phyloP scores from a whole-genome alignment of 2,329 filamentous ascomycete genomes.

The Pseudogymnoascus pannorum region DNA sequence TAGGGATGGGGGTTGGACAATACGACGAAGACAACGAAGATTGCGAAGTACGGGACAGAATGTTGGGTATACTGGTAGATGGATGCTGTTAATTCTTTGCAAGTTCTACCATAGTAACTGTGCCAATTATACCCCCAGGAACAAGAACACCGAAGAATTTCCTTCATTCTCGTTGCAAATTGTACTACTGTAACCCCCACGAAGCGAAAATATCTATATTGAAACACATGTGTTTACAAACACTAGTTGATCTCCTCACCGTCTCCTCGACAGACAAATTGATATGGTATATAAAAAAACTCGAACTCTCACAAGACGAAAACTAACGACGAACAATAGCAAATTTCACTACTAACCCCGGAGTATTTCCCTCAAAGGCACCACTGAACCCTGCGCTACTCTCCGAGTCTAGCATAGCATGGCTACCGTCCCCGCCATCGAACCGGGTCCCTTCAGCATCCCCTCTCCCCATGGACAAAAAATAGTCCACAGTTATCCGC shows the following conservation, averaged over 20 bases:
- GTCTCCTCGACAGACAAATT: background rate
- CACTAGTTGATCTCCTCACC: background rate
- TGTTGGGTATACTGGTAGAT: no score
- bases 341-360: background rate
- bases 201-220: background rate
- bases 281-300: background rate
- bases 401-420: constrained; percentile 9
- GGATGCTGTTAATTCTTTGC: background rate
- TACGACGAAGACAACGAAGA: background rate
- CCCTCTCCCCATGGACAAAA: constrained; percentile 3
- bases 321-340: background rate
- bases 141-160: background rate
- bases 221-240: background rate
- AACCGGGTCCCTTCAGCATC: background rate
- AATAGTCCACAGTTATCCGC: constrained; percentile 4
- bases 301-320: constrained; percentile 1
- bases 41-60: background rate
- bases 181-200: background rate
- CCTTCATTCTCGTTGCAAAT: background rate
- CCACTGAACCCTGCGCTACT: constrained; percentile 2
- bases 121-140: background rate
- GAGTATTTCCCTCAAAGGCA: constrained; percentile 6
- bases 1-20: background rate
- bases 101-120: background rate
- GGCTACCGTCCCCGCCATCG: constrained; percentile 1